Percentiles rank a stretch among this genome's conserved stretches.
Evolutionary conservation across 2,329 filamentous ascomycete species (phyloP).

Genomic region (Huntiella savannae): DNA sequence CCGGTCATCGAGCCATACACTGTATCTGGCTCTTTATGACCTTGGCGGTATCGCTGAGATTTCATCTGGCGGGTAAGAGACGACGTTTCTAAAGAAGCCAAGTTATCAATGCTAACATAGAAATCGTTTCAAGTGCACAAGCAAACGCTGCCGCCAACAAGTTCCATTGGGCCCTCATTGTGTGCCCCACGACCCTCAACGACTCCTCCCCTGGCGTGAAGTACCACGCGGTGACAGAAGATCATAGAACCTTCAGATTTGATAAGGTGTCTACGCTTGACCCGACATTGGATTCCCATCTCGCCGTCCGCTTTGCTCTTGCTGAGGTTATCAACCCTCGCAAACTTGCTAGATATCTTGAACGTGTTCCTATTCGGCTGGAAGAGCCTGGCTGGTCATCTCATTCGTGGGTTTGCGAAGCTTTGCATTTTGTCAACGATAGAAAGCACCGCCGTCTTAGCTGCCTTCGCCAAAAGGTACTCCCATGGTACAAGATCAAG

Average conservation of each 20-base stretch:
- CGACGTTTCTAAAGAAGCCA: neutral
- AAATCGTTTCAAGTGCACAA: no score
- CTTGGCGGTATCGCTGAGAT: neutral
- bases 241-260: neutral
- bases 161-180: slow-evolving; percentile 8
- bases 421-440: slow-evolving; percentile 4
- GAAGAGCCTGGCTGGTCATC: slow-evolving; percentile 2
- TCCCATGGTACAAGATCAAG: slow-evolving; percentile 9
- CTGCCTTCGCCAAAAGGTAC: slow-evolving; percentile 2
- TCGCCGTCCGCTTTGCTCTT: slow-evolving; percentile 7
- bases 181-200: slow-evolving; percentile 2
- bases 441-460: slow-evolving; percentile 1
- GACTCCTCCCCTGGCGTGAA: neutral
- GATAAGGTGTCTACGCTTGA: no score
- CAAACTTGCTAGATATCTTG: slow-evolving; percentile 2
- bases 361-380: neutral
- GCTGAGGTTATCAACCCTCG: slow-evolving; percentile 5
- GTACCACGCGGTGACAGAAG: slow-evolving; percentile 3
- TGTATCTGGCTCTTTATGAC: slow-evolving; percentile 8
- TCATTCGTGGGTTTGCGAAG: slow-evolving; percentile 7
- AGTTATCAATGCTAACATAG: no score
- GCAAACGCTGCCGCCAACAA: neutral
- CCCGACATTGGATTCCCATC: slow-evolving; percentile 4
- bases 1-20: slow-evolving; percentile 3
- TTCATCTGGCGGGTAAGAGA: neutral